Evolutionary conservation across 371 early-diverging fungal species (phyloP).

Genomic region (Capillidium heterosporum): DNA sequence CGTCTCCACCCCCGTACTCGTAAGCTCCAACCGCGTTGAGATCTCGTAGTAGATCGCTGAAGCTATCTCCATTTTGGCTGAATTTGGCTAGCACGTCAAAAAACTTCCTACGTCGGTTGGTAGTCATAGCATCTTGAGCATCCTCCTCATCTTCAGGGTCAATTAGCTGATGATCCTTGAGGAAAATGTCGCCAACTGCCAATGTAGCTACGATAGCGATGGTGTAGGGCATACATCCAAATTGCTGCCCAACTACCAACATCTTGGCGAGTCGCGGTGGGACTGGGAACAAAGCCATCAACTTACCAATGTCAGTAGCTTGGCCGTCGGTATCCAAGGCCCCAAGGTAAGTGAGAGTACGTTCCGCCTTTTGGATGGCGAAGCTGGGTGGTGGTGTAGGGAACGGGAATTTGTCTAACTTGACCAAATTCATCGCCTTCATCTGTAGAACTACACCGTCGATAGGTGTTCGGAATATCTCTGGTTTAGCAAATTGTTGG

Average conservation of each 20-base stretch:
- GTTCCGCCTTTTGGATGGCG: conserved; percentile 49
- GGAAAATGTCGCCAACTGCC: conserved; percentile 83
- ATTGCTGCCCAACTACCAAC: conserved; percentile 71
- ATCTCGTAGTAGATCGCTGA: conserved; percentile 67
- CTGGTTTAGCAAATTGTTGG: conserved; percentile 68
- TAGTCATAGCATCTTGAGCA: not conserved
- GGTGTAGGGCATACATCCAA: conserved; percentile 62
- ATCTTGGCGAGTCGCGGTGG: conserved; percentile 88
- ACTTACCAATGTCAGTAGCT: conserved; percentile 65
- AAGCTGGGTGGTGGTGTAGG: conserved; percentile 59
- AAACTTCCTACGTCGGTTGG: conserved; percentile 20
- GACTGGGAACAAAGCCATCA: conserved; percentile 86
- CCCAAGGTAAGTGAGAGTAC: conserved; percentile 44
- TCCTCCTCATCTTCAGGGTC: conserved; percentile 26
- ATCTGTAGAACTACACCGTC: conserved; percentile 88
- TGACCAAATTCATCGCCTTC: conserved; percentile 89
- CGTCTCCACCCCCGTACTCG: conserved; percentile 56
- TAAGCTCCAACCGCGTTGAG: conserved; percentile 77
- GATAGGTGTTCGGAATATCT: conserved; percentile 88
- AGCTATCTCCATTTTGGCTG: conserved; percentile 22
- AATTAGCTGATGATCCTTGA: conserved; percentile 38
- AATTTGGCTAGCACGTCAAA: conserved; percentile 22
- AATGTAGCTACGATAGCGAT: conserved; percentile 79
- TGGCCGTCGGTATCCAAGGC: conserved; percentile 42
- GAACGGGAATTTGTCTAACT: conserved; percentile 93